Base-by-base conservation (phyloP, 306 rosid genomes). In the Clitoria ternatea region DNA sequence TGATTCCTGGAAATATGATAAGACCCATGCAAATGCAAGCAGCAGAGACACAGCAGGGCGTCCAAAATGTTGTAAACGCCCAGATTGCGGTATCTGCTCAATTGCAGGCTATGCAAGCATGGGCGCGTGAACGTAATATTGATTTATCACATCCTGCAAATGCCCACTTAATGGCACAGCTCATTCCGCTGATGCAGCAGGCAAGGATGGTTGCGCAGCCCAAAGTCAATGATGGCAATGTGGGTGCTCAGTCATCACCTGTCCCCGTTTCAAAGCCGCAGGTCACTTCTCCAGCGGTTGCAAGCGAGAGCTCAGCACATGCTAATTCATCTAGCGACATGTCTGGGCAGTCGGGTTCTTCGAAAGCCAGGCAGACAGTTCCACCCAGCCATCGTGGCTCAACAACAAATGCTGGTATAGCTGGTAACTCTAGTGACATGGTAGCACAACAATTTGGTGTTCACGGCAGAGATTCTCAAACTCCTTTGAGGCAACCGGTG, bases 101-200 rank as follows among this genome's bases (percentile, higher is more conserved):
- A 79, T 80, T 89, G 82, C 99, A 91, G 79, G 92, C 92, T 7
- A 66, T 91, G 86, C 97, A 95, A 72, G 91, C 92, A 35, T 91
- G 97, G 97, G 97, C 92, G 39, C 83, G 85, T 13, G 99, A 91
- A 39, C 85, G 74, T 53, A 89, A 89, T 74, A 86, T 95, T 57
- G 99, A 95, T 82, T 92, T 87, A 67, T 86, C 93, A 30, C 88
- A 81, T 80, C 99, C 97, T 61, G 84, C 86, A 44, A 88, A 89
- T 85, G 97, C 90, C 32, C 83, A 83, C 78, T 44, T 95, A 78
- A 76, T 91, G 86, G 82, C 88, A 2, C 97, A 95, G 75, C 83
- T 95, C 68, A 72, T 91, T 77, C 97, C 91, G 32, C 29, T 86
- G 69, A 74, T 87, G 85, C 97, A 89, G 66, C 97, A 89, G 66